These are phyloP conservation scores for Colletotrichum magnum DNA, from an alignment of 2,329 filamentous ascomycete genomes.

Conservation along the genomic window DNA sequence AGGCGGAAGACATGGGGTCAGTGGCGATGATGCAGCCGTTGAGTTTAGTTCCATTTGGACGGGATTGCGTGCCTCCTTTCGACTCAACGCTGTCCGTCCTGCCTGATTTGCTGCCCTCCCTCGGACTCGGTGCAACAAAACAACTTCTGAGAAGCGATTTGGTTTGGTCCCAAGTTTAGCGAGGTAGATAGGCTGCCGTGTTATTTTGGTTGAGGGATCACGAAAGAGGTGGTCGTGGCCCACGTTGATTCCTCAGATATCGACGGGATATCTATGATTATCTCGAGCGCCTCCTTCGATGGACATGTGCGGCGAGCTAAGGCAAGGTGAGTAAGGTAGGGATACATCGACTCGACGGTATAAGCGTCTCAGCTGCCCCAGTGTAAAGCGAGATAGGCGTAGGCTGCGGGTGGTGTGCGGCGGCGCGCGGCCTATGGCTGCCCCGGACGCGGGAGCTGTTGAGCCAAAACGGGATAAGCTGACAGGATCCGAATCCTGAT, in stretches of 20 bases:
- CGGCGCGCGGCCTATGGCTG: constrained; percentile 18
- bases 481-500: constrained; percentile 34
- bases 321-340: constrained; percentile 1
- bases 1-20: too few species aligned
- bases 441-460: constrained; percentile 11
- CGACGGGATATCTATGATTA: constrained; percentile 4
- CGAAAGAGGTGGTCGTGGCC: constrained; percentile 10
- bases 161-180: too few species aligned
- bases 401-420: constrained; percentile 12
- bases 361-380: constrained; percentile 10
- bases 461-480: constrained; percentile 32
- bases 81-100: too few species aligned
- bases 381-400: constrained; percentile 19
- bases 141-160: too few species aligned
- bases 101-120: too few species aligned
- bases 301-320: neutral
- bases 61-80: too few species aligned
- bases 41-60: too few species aligned
- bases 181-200: too few species aligned
- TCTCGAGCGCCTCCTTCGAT: constrained; percentile 2
- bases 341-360: constrained; percentile 7
- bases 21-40: too few species aligned
- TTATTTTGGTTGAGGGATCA: too few species aligned
- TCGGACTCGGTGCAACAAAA: too few species aligned
- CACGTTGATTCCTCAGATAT: constrained; percentile 26